Evolutionary conservation across 1,284 basidiomycete species (phyloP).

Genomic region (Agaricales sp.): DNA sequence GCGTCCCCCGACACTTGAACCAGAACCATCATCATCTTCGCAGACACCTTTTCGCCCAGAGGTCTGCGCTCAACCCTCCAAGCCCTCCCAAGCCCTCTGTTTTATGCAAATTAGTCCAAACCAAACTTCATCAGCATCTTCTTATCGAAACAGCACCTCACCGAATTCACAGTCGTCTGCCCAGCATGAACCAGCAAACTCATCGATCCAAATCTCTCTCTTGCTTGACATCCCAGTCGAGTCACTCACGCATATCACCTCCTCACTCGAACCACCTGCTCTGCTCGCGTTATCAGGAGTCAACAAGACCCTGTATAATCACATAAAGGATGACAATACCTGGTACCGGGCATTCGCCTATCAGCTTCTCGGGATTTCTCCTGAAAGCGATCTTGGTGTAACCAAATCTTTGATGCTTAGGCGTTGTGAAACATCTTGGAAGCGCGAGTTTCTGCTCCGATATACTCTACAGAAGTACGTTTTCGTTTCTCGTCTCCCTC

Average conservation of each 20-base stretch:
- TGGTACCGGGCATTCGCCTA: conserved; percentile 76
- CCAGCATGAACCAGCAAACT: conserved; percentile 43
- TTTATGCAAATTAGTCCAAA: conserved; percentile 47
- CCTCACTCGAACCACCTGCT: conserved; percentile 58
- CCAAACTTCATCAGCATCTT: conserved; percentile 17
- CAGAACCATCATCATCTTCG: no score
- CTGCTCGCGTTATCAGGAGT: conserved; percentile 51
- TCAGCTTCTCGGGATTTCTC: conserved; percentile 57
- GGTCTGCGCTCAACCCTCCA: conserved; percentile 8
- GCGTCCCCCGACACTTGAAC: no score
- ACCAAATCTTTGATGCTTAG: conserved; percentile 42
- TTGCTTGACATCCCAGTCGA: conserved; percentile 57
- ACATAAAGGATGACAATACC: conserved; percentile 71
- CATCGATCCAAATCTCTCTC: conserved; percentile 13
- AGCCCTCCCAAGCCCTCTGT: conserved; percentile 17
- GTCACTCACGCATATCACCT: conserved; percentile 71
- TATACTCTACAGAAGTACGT: conserved; percentile 45
- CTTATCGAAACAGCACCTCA: conserved; percentile 7
- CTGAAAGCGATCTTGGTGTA: conserved; percentile 42
- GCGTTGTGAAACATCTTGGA: conserved; percentile 51
- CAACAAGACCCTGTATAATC: conserved; percentile 44
- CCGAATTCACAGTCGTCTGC: conserved; percentile 9
- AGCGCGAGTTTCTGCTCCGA: conserved; percentile 50
- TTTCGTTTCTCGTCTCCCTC: conserved; percentile 1
- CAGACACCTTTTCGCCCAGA: conserved; percentile 2